These are phyloP conservation scores for Biscutella laevigata DNA, from an alignment of 441 rosid genomes.

Conservation along the genomic window DNA sequence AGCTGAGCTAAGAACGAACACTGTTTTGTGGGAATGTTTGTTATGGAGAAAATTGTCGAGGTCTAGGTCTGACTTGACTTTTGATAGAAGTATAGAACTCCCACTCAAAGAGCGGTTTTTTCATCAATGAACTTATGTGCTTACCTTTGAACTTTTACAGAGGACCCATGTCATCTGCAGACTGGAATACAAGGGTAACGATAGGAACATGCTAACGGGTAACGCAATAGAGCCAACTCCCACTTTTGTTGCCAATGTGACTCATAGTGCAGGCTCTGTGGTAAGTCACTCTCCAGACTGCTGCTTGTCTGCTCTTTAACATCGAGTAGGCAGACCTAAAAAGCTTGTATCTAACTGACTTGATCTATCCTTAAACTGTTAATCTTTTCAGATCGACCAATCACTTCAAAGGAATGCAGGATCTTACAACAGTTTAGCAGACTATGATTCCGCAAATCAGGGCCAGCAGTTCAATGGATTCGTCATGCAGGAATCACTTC, in stretches of 20 bases:
- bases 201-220: not conserved
- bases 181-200: constrained; percentile 19
- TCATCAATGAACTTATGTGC: not conserved
- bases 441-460: not conserved
- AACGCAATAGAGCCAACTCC: not conserved
- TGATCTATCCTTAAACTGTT: not conserved
- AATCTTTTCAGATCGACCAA: constrained; percentile 4
- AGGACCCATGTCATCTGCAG: constrained; percentile 21
- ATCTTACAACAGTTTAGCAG: not conserved
- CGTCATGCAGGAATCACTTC: not conserved
- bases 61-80: not conserved
- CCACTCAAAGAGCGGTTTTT: no score
- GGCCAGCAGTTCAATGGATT: not conserved
- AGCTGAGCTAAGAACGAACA: not conserved
- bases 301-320: not conserved
- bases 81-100: not conserved
- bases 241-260: not conserved
- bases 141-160: not conserved
- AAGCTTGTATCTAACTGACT: not conserved
- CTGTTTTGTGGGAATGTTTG: no score
- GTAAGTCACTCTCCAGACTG: not conserved
- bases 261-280: constrained; percentile 19
- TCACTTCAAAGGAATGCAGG: not conserved
- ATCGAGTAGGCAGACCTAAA: not conserved
- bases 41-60: no score